A percentile compares a stretch with the other conserved stretches of the same genome.
These are phyloP conservation scores for Digitaria exilis DNA, from an alignment of 202 grass and related monocot species.

Conservation along the genomic window DNA sequence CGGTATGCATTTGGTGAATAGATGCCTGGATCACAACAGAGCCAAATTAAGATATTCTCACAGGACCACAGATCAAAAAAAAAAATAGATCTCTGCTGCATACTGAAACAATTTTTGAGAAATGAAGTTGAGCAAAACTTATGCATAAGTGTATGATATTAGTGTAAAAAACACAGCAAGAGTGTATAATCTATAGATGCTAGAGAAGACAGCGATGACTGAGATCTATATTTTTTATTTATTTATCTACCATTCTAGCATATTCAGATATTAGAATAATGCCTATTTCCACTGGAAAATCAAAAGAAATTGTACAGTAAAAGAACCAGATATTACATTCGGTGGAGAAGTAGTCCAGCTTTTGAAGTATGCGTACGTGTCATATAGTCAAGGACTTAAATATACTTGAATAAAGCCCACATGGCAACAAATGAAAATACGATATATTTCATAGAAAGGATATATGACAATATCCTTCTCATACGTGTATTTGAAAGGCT, in stretches of 20 bases:
- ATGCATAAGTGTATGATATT: background rate
- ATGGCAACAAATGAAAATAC: slow-evolving; percentile 18
- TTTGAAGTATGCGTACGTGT: slow-evolving; percentile 98
- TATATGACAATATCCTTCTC: slow-evolving; percentile 99
- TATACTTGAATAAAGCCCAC: background rate
- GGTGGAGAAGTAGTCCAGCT: slow-evolving; percentile 98
- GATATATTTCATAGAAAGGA: slow-evolving; percentile 55
- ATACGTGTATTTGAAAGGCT: slow-evolving; percentile 99
- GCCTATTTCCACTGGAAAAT: background rate
- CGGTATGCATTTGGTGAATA: slow-evolving; percentile 98
- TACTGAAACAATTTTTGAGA: background rate
- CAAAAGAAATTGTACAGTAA: background rate
- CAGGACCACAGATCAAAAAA: background rate
- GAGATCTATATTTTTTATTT: background rate
- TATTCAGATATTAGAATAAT: background rate
- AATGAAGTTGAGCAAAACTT: background rate
- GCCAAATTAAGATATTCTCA: background rate
- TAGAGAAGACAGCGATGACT: background rate
- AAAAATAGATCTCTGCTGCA: background rate
- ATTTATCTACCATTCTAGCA: background rate
- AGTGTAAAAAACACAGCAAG: background rate
- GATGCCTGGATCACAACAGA: slow-evolving; percentile 53
- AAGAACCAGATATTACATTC: slow-evolving; percentile 70
- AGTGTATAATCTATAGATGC: background rate
- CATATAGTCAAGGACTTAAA: slow-evolving; percentile 59